phyloP scores from a whole-genome alignment of 2,329 filamentous ascomycete species.

The Colletotrichum sp. region DNA sequence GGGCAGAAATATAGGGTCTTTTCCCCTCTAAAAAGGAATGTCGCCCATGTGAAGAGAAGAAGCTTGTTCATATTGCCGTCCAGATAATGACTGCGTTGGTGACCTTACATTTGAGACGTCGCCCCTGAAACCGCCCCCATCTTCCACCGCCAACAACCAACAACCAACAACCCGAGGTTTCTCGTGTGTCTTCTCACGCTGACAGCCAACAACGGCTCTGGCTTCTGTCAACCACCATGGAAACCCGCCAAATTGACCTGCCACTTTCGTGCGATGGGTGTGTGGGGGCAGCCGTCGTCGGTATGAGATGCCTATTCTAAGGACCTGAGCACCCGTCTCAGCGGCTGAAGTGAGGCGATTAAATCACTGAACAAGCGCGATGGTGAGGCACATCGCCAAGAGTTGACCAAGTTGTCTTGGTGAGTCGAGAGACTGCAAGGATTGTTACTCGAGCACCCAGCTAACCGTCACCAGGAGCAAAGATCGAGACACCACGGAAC shows the following conservation, averaged over 20 bases:
- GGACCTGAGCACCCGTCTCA: not conserved
- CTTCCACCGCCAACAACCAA: not conserved
- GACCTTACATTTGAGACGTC: not conserved
- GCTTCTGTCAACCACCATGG: not conserved
- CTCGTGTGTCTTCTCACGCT: not conserved
- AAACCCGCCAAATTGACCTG: not conserved
- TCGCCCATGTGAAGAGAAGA: not conserved
- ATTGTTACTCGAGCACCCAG: not conserved
- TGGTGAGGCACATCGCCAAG: not conserved
- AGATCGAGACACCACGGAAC: not conserved
- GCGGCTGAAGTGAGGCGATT: not conserved
- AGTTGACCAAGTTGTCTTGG: not conserved
- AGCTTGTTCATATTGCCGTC: not conserved
- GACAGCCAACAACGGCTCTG: not conserved
- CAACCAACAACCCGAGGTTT: not conserved
- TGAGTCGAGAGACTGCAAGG: not conserved
- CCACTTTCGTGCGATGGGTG: not conserved
- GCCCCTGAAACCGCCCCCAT: not conserved
- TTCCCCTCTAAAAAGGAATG: not conserved
- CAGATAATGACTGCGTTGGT: not conserved
- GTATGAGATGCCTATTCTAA: not conserved
- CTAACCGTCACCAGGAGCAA: not conserved
- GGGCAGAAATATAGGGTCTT: not conserved
- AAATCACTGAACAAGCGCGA: not conserved
- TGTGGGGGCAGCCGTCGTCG: not conserved